Conservation (phyloP, 2,329 filamentous ascomycete species). For the Diaporthe helianthi region DNA sequence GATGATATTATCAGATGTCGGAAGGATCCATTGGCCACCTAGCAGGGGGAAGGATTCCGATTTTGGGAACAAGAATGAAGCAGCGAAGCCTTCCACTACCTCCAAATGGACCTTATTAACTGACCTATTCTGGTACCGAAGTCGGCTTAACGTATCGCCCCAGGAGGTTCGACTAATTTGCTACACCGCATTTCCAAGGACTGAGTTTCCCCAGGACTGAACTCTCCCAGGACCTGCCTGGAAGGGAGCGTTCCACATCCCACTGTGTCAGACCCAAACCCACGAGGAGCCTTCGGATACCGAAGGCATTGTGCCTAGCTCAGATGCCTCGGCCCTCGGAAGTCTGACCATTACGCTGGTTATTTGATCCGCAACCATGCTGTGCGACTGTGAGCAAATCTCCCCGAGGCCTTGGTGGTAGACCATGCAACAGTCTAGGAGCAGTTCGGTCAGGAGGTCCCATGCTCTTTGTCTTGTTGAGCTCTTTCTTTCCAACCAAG, state of each 20-base stretch:
- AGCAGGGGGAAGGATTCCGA: neutral
- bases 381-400: neutral
- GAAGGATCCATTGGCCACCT: neutral
- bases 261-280: neutral
- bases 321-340: neutral
- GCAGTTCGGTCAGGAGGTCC: neutral
- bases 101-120: neutral
- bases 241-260: neutral
- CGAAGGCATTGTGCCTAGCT: neutral
- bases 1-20: neutral
- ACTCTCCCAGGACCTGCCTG: neutral
- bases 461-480: neutral
- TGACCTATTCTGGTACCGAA: neutral
- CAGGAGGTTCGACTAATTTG: neutral
- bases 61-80: neutral
- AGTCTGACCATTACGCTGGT: neutral
- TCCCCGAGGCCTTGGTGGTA: neutral
- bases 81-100: neutral
- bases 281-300: neutral
- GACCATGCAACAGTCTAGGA: neutral
- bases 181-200: neutral
- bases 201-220: neutral
- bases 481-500: no score
- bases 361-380: neutral
- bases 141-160: no score